phyloP scores from a whole-genome alignment of 169 alveolate genomes.

The Plasmodium fragile region DNA sequence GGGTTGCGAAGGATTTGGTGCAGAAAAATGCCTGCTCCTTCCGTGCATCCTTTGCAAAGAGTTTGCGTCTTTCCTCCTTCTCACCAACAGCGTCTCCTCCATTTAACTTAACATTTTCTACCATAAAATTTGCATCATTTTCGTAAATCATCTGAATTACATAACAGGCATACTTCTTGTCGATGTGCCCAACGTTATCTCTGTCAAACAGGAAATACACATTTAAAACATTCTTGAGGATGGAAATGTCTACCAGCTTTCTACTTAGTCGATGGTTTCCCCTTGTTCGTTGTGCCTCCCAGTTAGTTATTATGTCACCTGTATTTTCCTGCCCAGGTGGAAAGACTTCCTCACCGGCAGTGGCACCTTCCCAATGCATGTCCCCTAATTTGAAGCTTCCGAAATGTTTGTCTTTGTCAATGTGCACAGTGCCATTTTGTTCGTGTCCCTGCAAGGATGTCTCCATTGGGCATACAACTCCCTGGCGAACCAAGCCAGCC shows the following conservation, averaged over 20 bases:
- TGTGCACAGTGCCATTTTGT: neutral
- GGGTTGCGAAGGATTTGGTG: slow-evolving; percentile 43
- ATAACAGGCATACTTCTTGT: slow-evolving; percentile 44
- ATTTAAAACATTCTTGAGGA: slow-evolving; percentile 59
- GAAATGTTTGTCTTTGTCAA: slow-evolving; percentile 4
- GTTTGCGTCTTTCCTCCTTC: neutral
- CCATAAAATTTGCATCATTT: slow-evolving; percentile 34
- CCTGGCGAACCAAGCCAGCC: neutral
- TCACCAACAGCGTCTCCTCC: neutral
- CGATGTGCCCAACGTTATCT: slow-evolving; percentile 47
- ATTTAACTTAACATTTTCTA: slow-evolving; percentile 41
- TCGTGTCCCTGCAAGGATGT: neutral
- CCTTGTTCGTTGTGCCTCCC: neutral
- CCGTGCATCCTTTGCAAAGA: neutral
- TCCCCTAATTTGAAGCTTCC: slow-evolving; percentile 14
- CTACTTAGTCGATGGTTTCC: neutral
- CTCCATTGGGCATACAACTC: neutral
- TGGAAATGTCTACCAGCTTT: slow-evolving; percentile 18
- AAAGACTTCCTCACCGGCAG: neutral
- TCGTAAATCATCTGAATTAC: slow-evolving; percentile 66
- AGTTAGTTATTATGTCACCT: neutral
- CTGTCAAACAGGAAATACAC: slow-evolving; percentile 66
- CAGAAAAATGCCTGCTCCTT: slow-evolving; percentile 21
- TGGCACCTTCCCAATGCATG: neutral
- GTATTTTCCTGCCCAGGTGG: neutral